These are phyloP conservation scores for Phytophthora melonis DNA, from an alignment of 352 stramenopile genomes.

Conservation along the genomic window DNA sequence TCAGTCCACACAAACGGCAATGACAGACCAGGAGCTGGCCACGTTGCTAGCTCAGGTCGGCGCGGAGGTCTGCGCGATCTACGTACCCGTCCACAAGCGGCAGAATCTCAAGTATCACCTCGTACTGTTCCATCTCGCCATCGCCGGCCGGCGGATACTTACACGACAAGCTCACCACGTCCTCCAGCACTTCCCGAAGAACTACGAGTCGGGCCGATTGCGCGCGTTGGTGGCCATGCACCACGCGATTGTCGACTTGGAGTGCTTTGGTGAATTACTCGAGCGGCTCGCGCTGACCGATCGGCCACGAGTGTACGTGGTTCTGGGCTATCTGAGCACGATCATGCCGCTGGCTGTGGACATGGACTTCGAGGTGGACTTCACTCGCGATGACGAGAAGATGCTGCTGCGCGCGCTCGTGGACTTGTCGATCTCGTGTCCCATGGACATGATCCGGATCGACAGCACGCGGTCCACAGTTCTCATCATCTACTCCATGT, in stretches of 20 bases:
- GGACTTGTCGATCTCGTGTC: constrained; percentile 67
- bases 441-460: constrained; percentile 79
- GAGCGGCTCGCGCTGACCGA: constrained; percentile 58
- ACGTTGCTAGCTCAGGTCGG: constrained; percentile 54
- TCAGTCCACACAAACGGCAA: constrained; percentile 18
- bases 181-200: constrained; percentile 80
- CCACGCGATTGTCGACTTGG: constrained; percentile 71
- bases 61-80: constrained; percentile 73
- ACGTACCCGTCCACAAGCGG: constrained; percentile 76
- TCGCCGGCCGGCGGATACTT: constrained; percentile 54
- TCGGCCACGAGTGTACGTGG: constrained; percentile 49
- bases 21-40: constrained; percentile 54
- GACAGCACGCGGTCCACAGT: constrained; percentile 69
- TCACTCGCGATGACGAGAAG: constrained; percentile 72
- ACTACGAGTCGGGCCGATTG: constrained; percentile 63
- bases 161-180: constrained; percentile 61
- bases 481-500: constrained; percentile 83
- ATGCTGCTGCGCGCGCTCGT: constrained; percentile 68
- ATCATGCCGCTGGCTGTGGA: constrained; percentile 68
- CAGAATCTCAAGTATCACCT: constrained; percentile 82
- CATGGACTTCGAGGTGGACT: constrained; percentile 80
- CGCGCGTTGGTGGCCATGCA: constrained; percentile 65
- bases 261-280: constrained; percentile 66
- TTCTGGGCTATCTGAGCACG: constrained; percentile 69
- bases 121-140: constrained; percentile 70